Percentiles rank a stretch among this genome's conserved stretches.
These are phyloP conservation scores for Pythium insidiosum DNA, from an alignment of 352 stramenopile species.

Conservation along the genomic window DNA sequence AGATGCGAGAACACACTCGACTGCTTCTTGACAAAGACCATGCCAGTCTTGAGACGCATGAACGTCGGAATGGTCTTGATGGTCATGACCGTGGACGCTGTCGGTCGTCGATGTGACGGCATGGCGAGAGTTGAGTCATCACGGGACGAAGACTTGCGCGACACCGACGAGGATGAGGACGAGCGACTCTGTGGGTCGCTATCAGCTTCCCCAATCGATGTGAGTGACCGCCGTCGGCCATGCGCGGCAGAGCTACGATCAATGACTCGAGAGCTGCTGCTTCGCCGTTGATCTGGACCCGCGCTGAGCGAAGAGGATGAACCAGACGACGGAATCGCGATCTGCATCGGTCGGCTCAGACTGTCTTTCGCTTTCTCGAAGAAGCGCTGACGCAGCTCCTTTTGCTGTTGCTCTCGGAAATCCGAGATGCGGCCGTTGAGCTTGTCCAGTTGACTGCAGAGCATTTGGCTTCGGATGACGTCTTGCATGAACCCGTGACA, in stretches of 20 bases:
- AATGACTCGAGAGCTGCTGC: too few relatives aligned
- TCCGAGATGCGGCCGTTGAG: slow-evolving; percentile 59
- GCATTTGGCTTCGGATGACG: slow-evolving; percentile 76
- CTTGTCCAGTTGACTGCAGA: slow-evolving; percentile 78
- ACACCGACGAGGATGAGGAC: slow-evolving; percentile 1
- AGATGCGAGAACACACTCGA: slow-evolving; percentile 70
- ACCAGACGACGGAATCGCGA: slow-evolving; percentile 14
- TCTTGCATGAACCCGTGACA: slow-evolving; percentile 82
- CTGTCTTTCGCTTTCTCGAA: slow-evolving; percentile 69
- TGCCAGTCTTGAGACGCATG: slow-evolving; percentile 49
- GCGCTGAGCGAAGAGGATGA: neutral
- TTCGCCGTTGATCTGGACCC: slow-evolving; percentile 6
- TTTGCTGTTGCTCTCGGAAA: slow-evolving; percentile 66
- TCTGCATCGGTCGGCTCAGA: slow-evolving; percentile 27
- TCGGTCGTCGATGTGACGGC: slow-evolving; percentile 1
- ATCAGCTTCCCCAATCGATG: slow-evolving; percentile 19
- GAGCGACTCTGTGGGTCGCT: neutral
- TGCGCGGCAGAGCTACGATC: slow-evolving; percentile 5
- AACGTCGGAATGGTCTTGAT: slow-evolving; percentile 26
- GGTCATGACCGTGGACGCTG: slow-evolving; percentile 1
- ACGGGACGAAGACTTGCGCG: neutral
- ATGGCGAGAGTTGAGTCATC: neutral
- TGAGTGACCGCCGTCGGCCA: slow-evolving; percentile 24
- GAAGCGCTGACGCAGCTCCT: slow-evolving; percentile 63
- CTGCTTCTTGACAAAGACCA: slow-evolving; percentile 76